phyloP scores from a whole-genome alignment of 1,284 basidiomycete genomes.

The Schizopora paradoxa region DNA sequence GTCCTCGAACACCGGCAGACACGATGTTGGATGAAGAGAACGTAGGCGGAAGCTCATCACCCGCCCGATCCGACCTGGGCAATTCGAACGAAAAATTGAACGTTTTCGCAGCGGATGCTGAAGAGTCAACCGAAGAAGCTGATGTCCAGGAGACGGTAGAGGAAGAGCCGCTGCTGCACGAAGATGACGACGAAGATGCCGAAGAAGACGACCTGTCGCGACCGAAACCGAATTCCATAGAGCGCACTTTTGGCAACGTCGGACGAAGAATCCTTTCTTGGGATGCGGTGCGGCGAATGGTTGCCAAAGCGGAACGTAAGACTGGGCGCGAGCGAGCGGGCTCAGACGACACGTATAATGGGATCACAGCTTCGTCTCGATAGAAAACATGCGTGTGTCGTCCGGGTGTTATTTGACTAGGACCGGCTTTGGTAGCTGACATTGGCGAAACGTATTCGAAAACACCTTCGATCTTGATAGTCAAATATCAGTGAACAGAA shows the following conservation, averaged over 20 bases:
- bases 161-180: background rate
- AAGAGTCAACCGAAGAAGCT: conserved; percentile 5
- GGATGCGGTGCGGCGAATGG: conserved; percentile 4
- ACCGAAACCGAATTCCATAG: conserved; percentile 2
- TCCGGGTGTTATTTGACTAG: conserved; percentile 21
- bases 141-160: conserved; percentile 7
- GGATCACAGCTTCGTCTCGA: conserved; percentile 41
- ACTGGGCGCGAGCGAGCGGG: conserved; percentile 14
- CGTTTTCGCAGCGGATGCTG: conserved; percentile 28
- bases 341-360: conserved; percentile 38
- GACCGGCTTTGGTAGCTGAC: conserved; percentile 13
- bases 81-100: conserved; percentile 57
- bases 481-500: background rate
- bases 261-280: conserved; percentile 3
- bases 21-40: conserved; percentile 35
- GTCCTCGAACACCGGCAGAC: conserved; percentile 26
- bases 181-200: conserved; percentile 19
- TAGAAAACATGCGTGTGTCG: conserved; percentile 52
- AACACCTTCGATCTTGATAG: conserved; percentile 11
- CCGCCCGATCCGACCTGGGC: conserved; percentile 41
- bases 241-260: background rate
- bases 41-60: conserved; percentile 58
- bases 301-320: conserved; percentile 6
- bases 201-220: conserved; percentile 32
- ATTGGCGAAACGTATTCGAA: conserved; percentile 14